These are phyloP conservation scores for Lodderomyces orthopsilosis DNA, from an alignment of 1,139 yeast species.

Conservation along the genomic window DNA sequence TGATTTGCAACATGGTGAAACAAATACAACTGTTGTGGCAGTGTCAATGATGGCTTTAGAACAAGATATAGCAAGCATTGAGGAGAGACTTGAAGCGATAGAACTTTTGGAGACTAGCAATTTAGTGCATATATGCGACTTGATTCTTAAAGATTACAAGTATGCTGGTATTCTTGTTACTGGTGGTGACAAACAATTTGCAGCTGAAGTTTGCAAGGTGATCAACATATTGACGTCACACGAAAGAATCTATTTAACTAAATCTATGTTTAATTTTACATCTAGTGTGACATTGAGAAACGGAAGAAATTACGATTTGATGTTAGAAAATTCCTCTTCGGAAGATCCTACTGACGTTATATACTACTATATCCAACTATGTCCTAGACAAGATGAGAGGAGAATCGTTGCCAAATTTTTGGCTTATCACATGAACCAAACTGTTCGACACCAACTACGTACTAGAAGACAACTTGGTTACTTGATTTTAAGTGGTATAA, in stretches of 20 bases:
- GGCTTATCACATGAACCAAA: slow-evolving; percentile 40
- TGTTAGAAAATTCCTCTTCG: slow-evolving; percentile 24
- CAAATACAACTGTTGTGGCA: slow-evolving; percentile 44
- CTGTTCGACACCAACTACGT: slow-evolving; percentile 47
- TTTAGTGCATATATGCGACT: slow-evolving; percentile 19
- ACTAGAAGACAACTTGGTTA: slow-evolving; percentile 46
- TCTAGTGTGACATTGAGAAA: slow-evolving; percentile 32
- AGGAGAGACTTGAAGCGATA: slow-evolving; percentile 44
- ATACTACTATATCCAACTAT: slow-evolving; percentile 55
- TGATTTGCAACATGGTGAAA: slow-evolving; percentile 31
- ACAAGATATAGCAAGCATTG: slow-evolving; percentile 47
- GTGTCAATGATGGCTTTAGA: slow-evolving; percentile 53
- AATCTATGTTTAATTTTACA: slow-evolving; percentile 10
- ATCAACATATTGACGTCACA: slow-evolving; percentile 18
- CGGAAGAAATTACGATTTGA: slow-evolving; percentile 32
- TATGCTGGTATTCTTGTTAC: slow-evolving; percentile 45
- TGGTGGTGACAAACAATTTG: slow-evolving; percentile 27
- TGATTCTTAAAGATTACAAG: slow-evolving; percentile 22
- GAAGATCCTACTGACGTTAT: slow-evolving; percentile 50
- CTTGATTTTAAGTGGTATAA: slow-evolving; percentile 51
- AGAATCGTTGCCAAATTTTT: slow-evolving; percentile 43
- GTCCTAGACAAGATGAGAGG: slow-evolving; percentile 33
- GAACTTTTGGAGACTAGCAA: slow-evolving; percentile 25
- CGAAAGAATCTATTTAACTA: slow-evolving; percentile 6
- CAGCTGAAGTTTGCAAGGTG: slow-evolving; percentile 24